Evolutionary conservation across 1,139 yeast species (phyloP), one percentile per base, ranked within the genome.

Genomic region (Lipomyces yarrowii): DNA sequence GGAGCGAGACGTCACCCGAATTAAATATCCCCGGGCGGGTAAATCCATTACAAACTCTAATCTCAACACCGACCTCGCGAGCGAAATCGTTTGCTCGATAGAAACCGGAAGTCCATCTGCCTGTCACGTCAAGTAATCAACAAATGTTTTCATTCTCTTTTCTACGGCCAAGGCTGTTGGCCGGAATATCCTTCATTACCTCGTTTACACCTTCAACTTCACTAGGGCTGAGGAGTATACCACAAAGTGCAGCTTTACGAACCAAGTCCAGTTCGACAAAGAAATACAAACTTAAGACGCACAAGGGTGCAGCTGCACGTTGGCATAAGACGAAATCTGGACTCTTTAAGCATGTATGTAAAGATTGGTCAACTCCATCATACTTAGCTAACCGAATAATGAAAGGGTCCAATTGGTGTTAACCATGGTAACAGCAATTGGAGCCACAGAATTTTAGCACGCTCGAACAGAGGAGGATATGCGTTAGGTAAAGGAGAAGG

Each of bases 251-350:
- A 18, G 11, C 8, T 11, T 42, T 42, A 5, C 48, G 48, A 10
- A 42, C 8, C 48, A 42, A 42, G 48, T 18, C 48, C 48, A 18
- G 11, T 3, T 39, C 56, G 32, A 56, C 42, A 23, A 64, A 64
- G 56, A 57, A 59, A 15, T 64, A 65, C 42, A 65, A 65, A 56
- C 60, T 84, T 80, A 89, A 88, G 76, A 84, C 92, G 8, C 90
- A 88, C 74, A 86, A 88, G 73, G 88, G 91, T 6, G 89, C 96
- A 8, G 93, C 93, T 60, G 90, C 89, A 76, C 84, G 97, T 78
- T 89, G 94, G 87, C 85, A 90, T 76, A 87, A 87, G 73, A 87
- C 89, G n/a, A 86, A 86, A 7, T 76, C 77, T 56, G 85, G 86
- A 15, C 82, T 79, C 26, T 87, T 82, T 75, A 80, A 82, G 70